A percentile compares a stretch with the other conserved stretches of the same genome.
These are phyloP conservation scores for Leptosphaerulina australis DNA, from an alignment of 2,329 filamentous ascomycete genomes.

Conservation along the genomic window DNA sequence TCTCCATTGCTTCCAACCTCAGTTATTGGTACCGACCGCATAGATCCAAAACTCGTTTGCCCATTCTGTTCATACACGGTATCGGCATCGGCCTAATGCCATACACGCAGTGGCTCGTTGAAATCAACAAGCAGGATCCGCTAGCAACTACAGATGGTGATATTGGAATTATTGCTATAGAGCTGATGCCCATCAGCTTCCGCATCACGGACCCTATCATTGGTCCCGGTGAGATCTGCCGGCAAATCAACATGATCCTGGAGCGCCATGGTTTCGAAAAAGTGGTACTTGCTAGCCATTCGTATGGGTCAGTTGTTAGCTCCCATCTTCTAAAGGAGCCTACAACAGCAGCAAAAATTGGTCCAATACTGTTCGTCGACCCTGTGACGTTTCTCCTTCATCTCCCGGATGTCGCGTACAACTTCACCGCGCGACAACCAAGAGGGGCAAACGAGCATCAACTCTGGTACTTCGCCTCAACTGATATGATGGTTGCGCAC, in stretches of 20 bases:
- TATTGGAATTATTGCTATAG: conserved; percentile 68
- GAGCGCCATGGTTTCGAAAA: conserved; percentile 62
- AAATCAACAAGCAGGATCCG: conserved; percentile 52
- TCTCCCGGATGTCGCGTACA: conserved; percentile 72
- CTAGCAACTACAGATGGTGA: conserved; percentile 48
- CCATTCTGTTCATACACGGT: conserved; percentile 72
- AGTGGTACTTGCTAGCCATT: conserved; percentile 66
- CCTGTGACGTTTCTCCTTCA: conserved; percentile 72
- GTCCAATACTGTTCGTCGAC: conserved; percentile 61
- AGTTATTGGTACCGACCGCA: conserved; percentile 72
- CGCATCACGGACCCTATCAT: conserved; percentile 64
- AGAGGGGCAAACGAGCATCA: conserved; percentile 69
- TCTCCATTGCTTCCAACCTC: conserved; percentile 58
- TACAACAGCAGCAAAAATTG: conserved; percentile 54
- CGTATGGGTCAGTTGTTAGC: conserved; percentile 67
- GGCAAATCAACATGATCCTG: conserved; percentile 63
- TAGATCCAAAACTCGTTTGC: conserved; percentile 61
- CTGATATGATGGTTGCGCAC: conserved; percentile 69
- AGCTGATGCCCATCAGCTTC: conserved; percentile 69
- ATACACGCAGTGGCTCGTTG: conserved; percentile 63
- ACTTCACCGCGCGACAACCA: conserved; percentile 58
- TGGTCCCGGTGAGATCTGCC: conserved; percentile 59
- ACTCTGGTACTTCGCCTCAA: conserved; percentile 72
- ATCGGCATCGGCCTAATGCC: conserved; percentile 72
- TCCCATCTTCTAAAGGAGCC: conserved; percentile 65